These are phyloP conservation scores for Acrodontium crateriforme DNA, from an alignment of 2,329 filamentous ascomycete species.

Conservation along the genomic window DNA sequence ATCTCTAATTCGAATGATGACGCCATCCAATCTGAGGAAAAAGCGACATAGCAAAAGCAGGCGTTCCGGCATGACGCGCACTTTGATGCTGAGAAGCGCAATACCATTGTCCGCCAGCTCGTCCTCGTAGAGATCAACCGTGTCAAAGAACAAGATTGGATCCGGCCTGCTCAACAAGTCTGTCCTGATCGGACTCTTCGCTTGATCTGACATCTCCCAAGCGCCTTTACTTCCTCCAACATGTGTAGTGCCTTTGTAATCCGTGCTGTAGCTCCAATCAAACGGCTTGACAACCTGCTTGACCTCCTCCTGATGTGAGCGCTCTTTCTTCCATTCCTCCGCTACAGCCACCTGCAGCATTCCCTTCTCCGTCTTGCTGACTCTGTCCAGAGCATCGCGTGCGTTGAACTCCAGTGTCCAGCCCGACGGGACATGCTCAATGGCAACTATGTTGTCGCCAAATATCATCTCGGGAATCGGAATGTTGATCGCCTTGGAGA, in stretches of 20 bases:
- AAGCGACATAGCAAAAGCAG: constrained; percentile 74
- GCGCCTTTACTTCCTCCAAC: constrained; percentile 4
- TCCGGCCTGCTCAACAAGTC: constrained; percentile 78
- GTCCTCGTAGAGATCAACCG: constrained; percentile 91
- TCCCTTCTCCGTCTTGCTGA: constrained; percentile 82
- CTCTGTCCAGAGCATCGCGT: constrained; percentile 72
- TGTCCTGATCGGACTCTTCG: constrained; percentile 56
- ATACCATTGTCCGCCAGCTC: constrained; percentile 97
- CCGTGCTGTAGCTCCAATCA: constrained; percentile 94
- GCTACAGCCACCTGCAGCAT: constrained; percentile 95
- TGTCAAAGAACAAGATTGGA: constrained; percentile 92
- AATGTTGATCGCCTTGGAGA: constrained; percentile 67
- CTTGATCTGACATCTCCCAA: constrained; percentile 18
- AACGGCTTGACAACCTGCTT: constrained; percentile 91
- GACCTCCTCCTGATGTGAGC: constrained; percentile 68
- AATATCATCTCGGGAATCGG: constrained; percentile 98
- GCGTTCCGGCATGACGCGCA: constrained; percentile 80
- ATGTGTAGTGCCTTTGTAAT: constrained; percentile 59
- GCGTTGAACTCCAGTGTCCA: constrained; percentile 77
- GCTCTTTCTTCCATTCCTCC: constrained; percentile 65
- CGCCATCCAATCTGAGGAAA: constrained; percentile 87
- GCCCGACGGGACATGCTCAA: constrained; percentile 58
- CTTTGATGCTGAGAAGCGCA: constrained; percentile 75
- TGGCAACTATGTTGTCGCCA: constrained; percentile 73
- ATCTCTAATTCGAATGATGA: constrained; percentile 75